These are phyloP conservation scores for Suillus ampliporus DNA, from an alignment of 768 basidiomycete genomes.

Conservation along the genomic window DNA sequence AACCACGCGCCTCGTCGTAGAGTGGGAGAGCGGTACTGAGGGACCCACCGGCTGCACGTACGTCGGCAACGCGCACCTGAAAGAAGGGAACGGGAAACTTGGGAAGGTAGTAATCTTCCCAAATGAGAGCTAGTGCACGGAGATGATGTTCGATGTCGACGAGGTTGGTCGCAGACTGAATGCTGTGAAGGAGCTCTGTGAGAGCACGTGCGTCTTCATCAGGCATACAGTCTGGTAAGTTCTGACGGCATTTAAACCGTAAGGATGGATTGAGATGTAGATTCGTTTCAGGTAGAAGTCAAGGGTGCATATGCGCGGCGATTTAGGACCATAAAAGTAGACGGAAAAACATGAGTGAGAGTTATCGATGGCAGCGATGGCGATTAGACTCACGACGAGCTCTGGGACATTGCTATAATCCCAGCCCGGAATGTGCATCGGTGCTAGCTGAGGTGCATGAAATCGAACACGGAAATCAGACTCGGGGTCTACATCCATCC, in stretches of 20 bases:
- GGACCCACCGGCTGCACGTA: conserved; percentile 36
- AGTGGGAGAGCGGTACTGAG: conserved; percentile 35
- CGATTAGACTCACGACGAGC: conserved; percentile 30
- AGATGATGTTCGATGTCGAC: conserved; percentile 26
- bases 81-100: conserved; percentile 38
- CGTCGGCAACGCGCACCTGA: conserved; percentile 38
- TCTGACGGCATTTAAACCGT: conserved; percentile 16
- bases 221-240: conserved; percentile 27
- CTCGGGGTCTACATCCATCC: conserved; percentile 25
- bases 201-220: conserved; percentile 28
- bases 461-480: conserved; percentile 32
- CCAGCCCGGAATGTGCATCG: conserved; percentile 33
- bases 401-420: conserved; percentile 32
- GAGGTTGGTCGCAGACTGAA: conserved; percentile 22
- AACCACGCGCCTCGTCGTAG: conserved; percentile 34
- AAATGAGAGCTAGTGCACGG: conserved; percentile 33
- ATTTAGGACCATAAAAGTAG: neutral
- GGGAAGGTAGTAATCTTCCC: conserved; percentile 39
- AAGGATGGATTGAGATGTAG: neutral
- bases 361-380: conserved; percentile 5
- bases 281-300: conserved; percentile 3
- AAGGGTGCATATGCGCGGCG: conserved; percentile 3
- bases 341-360: neutral
- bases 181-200: conserved; percentile 19
- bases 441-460: conserved; percentile 36